Percentiles rank a stretch among this genome's conserved stretches.
phyloP scores from a whole-genome alignment of 2,329 filamentous ascomycete species.

The Colletotrichum sidae region DNA sequence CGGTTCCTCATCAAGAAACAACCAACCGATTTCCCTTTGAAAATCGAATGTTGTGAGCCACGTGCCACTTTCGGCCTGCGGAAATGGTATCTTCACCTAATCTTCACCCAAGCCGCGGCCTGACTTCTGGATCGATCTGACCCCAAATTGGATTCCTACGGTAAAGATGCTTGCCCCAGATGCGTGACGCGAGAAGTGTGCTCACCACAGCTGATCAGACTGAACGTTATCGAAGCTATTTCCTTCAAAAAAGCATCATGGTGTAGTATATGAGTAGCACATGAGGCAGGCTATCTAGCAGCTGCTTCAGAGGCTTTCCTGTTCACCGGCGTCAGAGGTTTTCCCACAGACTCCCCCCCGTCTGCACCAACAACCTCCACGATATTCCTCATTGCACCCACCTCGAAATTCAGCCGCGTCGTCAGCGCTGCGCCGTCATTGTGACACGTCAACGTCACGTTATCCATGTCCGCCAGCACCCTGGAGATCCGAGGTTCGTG shows the following conservation, averaged over 20 bases:
- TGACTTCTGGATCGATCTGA: no score
- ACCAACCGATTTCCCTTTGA: no score
- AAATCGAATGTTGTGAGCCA: no score
- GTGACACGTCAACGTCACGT: constrained; percentile 52
- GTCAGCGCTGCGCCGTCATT: constrained; percentile 52
- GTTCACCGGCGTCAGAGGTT: constrained; percentile 41
- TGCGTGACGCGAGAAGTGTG: no score
- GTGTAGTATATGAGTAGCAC: not conserved
- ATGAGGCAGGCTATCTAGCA: not conserved
- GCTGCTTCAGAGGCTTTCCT: constrained; percentile 7
- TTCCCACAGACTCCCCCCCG: constrained; percentile 35
- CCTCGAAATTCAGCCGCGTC: constrained; percentile 54
- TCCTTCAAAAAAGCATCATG: not conserved
- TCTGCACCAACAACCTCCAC: constrained; percentile 41
- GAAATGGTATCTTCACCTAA: no score
- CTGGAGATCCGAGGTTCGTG: constrained; percentile 61
- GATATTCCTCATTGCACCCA: constrained; percentile 51
- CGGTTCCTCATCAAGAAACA: no score
- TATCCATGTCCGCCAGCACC: constrained; percentile 51
- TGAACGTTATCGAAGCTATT: no score
- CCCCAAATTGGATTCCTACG: no score
- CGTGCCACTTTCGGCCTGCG: no score
- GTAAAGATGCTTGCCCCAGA: no score
- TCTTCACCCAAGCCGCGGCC: no score
- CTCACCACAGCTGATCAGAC: no score